A percentile compares a stretch with the other conserved stretches of the same genome.
Conservation (phyloP, 106 monocot genomes). For the Dendrobium huoshanense region DNA sequence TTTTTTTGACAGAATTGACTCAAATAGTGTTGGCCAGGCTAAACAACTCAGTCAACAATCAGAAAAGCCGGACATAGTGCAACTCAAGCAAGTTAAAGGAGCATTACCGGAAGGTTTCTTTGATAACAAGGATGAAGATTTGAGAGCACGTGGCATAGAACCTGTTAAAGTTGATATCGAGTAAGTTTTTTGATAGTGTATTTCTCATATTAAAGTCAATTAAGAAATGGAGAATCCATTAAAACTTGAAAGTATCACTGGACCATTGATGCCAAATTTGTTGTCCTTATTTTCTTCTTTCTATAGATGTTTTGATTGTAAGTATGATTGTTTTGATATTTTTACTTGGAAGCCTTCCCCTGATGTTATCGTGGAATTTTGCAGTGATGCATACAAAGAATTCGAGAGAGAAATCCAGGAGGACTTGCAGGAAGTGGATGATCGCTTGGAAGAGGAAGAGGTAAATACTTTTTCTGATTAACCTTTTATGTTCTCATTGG, state of each 20-base stretch:
- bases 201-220: too few relatives aligned
- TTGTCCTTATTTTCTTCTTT: not conserved
- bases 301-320: not conserved
- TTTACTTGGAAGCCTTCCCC: not conserved
- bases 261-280: not conserved
- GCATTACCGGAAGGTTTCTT: conserved; percentile 90
- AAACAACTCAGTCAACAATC: conserved; percentile 3
- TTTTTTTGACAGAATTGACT: conserved; percentile 66
- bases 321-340: not conserved
- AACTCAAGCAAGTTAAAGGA: conserved; percentile 41
- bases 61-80: conserved; percentile 7
- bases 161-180: conserved; percentile 84
- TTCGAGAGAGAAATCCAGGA: conserved; percentile 96
- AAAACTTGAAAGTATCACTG: too few relatives aligned
- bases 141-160: conserved; percentile 91
- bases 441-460: conserved; percentile 94
- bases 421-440: conserved; percentile 80
- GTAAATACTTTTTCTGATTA: conserved; percentile 20
- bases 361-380: conserved; percentile 4
- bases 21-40: conserved; percentile 17
- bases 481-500: not conserved
- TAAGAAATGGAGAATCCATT: too few relatives aligned
- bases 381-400: conserved; percentile 93
- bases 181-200: conserved; percentile 32
- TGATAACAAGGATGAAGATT: conserved; percentile 94